Conservation (phyloP, 2,329 filamentous ascomycete genomes). For the Periconia digitata region DNA sequence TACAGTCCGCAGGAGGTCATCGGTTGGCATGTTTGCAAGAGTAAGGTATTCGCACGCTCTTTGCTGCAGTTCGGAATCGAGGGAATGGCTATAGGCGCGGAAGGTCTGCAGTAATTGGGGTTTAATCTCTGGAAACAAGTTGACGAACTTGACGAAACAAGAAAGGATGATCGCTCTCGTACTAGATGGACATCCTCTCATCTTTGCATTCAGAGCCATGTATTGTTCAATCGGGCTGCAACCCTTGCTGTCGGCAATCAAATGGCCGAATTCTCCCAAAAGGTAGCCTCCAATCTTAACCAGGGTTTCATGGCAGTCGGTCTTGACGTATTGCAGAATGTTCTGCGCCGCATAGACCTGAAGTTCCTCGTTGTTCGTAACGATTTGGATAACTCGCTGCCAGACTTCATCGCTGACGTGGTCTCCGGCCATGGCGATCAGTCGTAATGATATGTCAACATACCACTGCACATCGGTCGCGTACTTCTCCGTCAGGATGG, state of each 20-base stretch:
- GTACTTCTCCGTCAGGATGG: constrained; percentile 97
- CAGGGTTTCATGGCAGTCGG: constrained; percentile 93
- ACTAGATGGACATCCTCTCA: constrained; percentile 82
- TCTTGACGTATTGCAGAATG: constrained; percentile 88
- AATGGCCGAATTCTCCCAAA: constrained; percentile 92
- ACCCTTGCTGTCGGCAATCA: constrained; percentile 87
- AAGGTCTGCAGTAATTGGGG: constrained; percentile 90
- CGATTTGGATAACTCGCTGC: constrained; percentile 98
- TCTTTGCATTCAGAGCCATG: constrained; percentile 85
- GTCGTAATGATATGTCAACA: constrained; percentile 90
- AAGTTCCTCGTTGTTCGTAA: constrained; percentile 97
- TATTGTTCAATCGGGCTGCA: constrained; percentile 98
- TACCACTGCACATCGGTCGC: constrained; percentile 99
- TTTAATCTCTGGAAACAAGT: constrained; percentile 97
- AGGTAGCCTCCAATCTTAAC: constrained; percentile 98
- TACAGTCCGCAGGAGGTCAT: constrained; percentile 88
- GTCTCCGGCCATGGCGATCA: constrained; percentile 95
- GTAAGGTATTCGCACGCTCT: constrained; percentile 93
- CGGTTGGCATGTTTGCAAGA: constrained; percentile 80
- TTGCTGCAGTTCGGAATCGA: constrained; percentile 95
- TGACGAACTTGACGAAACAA: constrained; percentile 96
- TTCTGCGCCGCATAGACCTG: constrained; percentile 96
- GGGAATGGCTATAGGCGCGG: constrained; percentile 85
- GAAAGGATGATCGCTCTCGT: constrained; percentile 94
- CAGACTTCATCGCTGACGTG: constrained; percentile 99